phyloP scores from a whole-genome alignment of 164 flowering plant genomes.

The Vitis rupestris region DNA sequence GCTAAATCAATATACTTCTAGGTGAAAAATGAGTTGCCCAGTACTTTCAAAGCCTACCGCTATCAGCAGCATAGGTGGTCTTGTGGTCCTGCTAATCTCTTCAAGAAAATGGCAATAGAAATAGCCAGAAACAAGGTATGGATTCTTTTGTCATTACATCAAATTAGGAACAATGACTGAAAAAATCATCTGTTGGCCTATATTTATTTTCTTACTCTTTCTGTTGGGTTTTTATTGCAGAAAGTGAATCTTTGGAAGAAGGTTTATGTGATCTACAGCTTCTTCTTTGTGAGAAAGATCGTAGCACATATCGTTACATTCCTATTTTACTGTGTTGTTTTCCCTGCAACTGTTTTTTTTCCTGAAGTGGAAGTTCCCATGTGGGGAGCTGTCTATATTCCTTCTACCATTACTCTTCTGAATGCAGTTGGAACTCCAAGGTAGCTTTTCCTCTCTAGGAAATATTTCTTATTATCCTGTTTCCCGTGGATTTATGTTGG shows the following conservation, averaged over 20 bases:
- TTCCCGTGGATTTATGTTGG: too few relatives aligned
- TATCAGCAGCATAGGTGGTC: conserved; percentile 57
- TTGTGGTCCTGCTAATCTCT: conserved; percentile 55
- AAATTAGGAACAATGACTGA: too few relatives aligned
- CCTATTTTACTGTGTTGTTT: conserved; percentile 60
- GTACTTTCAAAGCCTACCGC: conserved; percentile 47
- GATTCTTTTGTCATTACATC: too few relatives aligned
- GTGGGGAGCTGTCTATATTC: conserved; percentile 42
- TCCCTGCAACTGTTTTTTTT: conserved; percentile 42
- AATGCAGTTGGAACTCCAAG: conserved; percentile 42
- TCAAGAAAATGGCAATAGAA: conserved; percentile 38
- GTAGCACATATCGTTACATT: conserved; percentile 85
- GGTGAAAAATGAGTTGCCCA: conserved; percentile 53
- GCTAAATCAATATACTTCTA: background rate
- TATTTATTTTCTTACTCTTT: background rate
- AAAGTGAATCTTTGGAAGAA: conserved; percentile 79
- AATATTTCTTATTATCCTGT: too few relatives aligned
- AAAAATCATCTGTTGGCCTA: background rate
- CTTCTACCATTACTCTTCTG: conserved; percentile 30
- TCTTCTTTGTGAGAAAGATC: conserved; percentile 84
- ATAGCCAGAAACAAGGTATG: conserved; percentile 24
- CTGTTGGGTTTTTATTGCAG: conserved; percentile 34
- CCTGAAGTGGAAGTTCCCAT: conserved; percentile 42
- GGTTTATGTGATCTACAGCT: conserved; percentile 80
- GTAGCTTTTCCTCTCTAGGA: conserved; percentile 5